Percentiles rank a stretch among this genome's conserved stretches.
These are phyloP conservation scores for Porphyra umbilicalis DNA, from an alignment of 31 red algal species.

Conservation along the genomic window DNA sequence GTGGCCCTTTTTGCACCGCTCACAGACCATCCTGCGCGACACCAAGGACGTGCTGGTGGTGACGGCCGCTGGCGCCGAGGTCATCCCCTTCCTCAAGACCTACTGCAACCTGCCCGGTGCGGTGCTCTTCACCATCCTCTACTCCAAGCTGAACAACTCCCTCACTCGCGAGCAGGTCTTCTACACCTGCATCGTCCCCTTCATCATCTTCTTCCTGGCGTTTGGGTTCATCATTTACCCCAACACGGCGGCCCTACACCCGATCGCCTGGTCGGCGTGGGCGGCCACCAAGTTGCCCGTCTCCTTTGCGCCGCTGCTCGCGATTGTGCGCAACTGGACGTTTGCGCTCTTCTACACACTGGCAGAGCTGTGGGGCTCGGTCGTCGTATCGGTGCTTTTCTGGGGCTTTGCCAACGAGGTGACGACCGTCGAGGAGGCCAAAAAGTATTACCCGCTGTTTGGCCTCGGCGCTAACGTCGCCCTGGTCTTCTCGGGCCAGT, in stretches of 20 bases:
- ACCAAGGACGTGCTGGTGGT: conserved; percentile 97
- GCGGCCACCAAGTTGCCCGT: conserved; percentile 52
- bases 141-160: conserved; percentile 77
- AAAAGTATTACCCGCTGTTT: conserved; percentile 96
- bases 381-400: conserved; percentile 86
- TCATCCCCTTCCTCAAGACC: conserved; percentile 97
- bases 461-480: conserved; percentile 93
- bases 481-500: conserved; percentile 92
- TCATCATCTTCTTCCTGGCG: conserved; percentile 81
- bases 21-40: conserved; percentile 74
- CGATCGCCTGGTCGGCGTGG: conserved; percentile 36
- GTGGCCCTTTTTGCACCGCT: background rate
- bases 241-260: conserved; percentile 64
- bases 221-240: conserved; percentile 93
- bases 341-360: conserved; percentile 96
- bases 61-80: conserved; percentile 89
- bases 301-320: conserved; percentile 63
- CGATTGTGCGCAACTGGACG: conserved; percentile 91
- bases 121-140: conserved; percentile 80
- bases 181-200: conserved; percentile 82
- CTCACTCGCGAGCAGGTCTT: conserved; percentile 72
- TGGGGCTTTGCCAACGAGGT: conserved; percentile 99
- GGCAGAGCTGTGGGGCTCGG: conserved; percentile 93
- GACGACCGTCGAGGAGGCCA: conserved; percentile 89
- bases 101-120: conserved; percentile 94